These are phyloP conservation scores for Kodamaea ohmeri DNA, from an alignment of 1,139 yeast genomes.

Conservation along the genomic window DNA sequence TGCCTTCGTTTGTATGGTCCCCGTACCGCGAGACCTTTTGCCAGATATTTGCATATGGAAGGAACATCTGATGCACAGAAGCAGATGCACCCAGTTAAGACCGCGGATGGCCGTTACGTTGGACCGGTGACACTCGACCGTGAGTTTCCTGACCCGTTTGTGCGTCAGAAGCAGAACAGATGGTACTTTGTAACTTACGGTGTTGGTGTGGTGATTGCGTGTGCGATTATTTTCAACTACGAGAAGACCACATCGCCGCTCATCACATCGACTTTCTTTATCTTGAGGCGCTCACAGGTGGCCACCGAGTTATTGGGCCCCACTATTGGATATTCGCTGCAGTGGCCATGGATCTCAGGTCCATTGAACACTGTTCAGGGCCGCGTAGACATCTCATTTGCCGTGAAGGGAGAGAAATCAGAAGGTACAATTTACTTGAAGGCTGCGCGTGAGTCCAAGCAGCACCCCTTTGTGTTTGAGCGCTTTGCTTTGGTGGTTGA, in stretches of 20 bases:
- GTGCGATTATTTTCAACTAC: constrained; percentile 79
- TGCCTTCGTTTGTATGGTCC: no score
- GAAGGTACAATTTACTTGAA: constrained; percentile 52
- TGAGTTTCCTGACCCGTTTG: constrained; percentile 74
- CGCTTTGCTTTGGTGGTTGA: constrained; percentile 54
- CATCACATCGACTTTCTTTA: constrained; percentile 82
- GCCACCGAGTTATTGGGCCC: constrained; percentile 71
- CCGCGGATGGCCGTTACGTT: constrained; percentile 8
- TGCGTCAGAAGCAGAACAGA: constrained; percentile 49
- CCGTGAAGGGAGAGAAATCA: constrained; percentile 61
- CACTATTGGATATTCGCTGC: constrained; percentile 63
- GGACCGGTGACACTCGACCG: constrained; percentile 57
- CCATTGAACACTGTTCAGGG: constrained; percentile 81
- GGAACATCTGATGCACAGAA: constrained; percentile 1
- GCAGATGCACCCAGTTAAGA: constrained; percentile 1
- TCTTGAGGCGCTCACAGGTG: constrained; percentile 70
- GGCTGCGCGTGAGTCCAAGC: constrained; percentile 57
- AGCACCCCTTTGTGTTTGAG: constrained; percentile 57
- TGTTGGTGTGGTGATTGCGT: constrained; percentile 59
- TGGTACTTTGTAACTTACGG: constrained; percentile 60
- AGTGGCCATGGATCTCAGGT: constrained; percentile 91
- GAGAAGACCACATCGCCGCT: constrained; percentile 89
- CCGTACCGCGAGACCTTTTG: no score
- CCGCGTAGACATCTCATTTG: constrained; percentile 66
- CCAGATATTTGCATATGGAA: background rate